Conservation (phyloP, 352 stramenopile species). For the Phytophthora macrochlamydospora region DNA sequence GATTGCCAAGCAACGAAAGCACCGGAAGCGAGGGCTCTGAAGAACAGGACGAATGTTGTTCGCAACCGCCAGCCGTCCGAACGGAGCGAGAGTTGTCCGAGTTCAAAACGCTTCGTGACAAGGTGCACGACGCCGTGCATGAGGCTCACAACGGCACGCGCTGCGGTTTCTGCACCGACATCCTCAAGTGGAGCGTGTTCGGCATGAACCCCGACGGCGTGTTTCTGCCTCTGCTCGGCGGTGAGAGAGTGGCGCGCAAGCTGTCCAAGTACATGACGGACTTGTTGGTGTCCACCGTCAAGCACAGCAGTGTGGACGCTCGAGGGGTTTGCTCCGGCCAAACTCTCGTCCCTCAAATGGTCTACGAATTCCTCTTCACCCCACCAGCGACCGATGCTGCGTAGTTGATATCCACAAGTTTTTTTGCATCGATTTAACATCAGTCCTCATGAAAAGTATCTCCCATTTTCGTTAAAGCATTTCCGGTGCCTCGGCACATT, state of each 20-base stretch:
- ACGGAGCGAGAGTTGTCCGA: slow-evolving; percentile 19
- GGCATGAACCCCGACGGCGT: slow-evolving; percentile 32
- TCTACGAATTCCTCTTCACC: slow-evolving; percentile 36
- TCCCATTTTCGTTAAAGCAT: not conserved
- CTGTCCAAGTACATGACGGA: slow-evolving; percentile 20
- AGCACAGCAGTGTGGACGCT: slow-evolving; percentile 11
- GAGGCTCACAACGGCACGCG: slow-evolving; percentile 14
- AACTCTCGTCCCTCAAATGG: slow-evolving; percentile 26
- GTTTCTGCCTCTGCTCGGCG: slow-evolving; percentile 16
- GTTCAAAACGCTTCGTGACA: slow-evolving; percentile 26
- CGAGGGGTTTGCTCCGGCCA: slow-evolving; percentile 25
- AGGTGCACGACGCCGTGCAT: slow-evolving; percentile 24
- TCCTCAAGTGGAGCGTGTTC: slow-evolving; percentile 33
- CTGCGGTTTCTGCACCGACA: slow-evolving; percentile 31
- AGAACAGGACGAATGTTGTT: not conserved
- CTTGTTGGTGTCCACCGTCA: slow-evolving; percentile 13
- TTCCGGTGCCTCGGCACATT: not conserved
- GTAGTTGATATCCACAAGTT: slow-evolving; percentile 2
- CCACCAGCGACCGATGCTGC: not conserved
- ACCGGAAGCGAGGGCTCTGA: not conserved
- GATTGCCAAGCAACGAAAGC: not conserved
- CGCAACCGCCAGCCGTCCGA: slow-evolving; percentile 15
- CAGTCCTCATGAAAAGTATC: not conserved
- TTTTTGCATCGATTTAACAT: not conserved
- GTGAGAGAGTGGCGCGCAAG: slow-evolving; percentile 18